Evolutionary conservation across 495 filamentous ascomycete genomes (phyloP).

Genomic region (Hypoxylon trugodes): DNA sequence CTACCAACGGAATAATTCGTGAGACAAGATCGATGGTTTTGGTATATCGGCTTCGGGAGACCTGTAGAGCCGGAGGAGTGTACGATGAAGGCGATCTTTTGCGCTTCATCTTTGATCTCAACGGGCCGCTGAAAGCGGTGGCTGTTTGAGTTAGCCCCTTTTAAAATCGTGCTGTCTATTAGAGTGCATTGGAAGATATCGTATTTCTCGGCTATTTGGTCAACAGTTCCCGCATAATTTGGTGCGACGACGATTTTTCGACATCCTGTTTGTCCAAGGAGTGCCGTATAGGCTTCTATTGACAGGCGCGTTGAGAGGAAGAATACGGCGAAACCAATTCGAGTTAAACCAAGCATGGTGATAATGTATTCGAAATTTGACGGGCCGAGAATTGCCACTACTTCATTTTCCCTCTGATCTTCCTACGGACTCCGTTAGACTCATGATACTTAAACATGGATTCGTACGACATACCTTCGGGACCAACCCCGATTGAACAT

Average conservation of each 20-base stretch:
- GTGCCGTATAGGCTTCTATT: slow-evolving; percentile 52
- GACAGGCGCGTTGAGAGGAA: slow-evolving; percentile 58
- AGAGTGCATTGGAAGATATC: slow-evolving; percentile 19
- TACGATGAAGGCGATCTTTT: slow-evolving; percentile 48
- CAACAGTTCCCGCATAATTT: slow-evolving; percentile 39
- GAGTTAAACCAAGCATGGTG: slow-evolving; percentile 52
- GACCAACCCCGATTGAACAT: slow-evolving; percentile 14
- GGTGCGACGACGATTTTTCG: slow-evolving; percentile 43
- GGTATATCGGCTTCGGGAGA: slow-evolving; percentile 60
- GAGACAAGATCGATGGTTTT: slow-evolving; percentile 39
- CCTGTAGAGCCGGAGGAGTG: slow-evolving; percentile 65
- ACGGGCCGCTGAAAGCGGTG: slow-evolving; percentile 19
- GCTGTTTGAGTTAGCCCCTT: slow-evolving; percentile 1
- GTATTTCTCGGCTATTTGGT: slow-evolving; percentile 32
- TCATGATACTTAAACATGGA: neutral
- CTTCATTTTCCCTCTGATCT: slow-evolving; percentile 45
- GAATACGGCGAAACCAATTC: slow-evolving; percentile 58
- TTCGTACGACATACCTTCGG: slow-evolving; percentile 11
- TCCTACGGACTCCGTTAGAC: slow-evolving; percentile 25
- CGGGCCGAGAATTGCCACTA: slow-evolving; percentile 54
- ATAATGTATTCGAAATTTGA: slow-evolving; percentile 57
- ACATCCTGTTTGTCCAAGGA: slow-evolving; percentile 51
- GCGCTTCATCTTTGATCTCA: slow-evolving; percentile 32
- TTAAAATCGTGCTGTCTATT: slow-evolving; percentile 28
- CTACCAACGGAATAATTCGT: slow-evolving; percentile 41